A percentile compares a stretch with the other conserved stretches of the same genome.
Evolutionary conservation across 495 filamentous ascomycete genomes (phyloP).

Genomic region (Chlorociboria aeruginascens): DNA sequence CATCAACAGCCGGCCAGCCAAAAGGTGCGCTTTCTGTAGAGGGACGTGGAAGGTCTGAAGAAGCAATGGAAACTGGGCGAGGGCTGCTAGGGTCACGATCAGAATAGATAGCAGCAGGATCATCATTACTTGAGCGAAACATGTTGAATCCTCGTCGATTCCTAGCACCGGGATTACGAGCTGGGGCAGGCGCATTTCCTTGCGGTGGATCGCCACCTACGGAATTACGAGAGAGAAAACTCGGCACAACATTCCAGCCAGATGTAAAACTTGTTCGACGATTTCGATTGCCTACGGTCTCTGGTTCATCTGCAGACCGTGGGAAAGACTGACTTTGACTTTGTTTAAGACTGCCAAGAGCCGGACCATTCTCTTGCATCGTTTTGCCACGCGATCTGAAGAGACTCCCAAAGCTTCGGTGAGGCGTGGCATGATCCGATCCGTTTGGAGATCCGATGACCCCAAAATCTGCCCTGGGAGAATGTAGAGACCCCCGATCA

Average conservation of each 20-base stretch:
- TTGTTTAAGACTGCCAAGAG: conserved; percentile 60
- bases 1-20: conserved; percentile 43
- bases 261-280: conserved; percentile 39
- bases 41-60: conserved; percentile 67
- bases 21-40: conserved; percentile 67
- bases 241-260: conserved; percentile 40
- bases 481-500: conserved; percentile 21
- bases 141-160: conserved; percentile 38
- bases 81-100: conserved; percentile 57
- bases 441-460: conserved; percentile 14
- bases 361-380: conserved; percentile 52
- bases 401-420: conserved; percentile 42
- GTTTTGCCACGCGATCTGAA: conserved; percentile 57
- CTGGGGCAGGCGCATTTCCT: conserved; percentile 30
- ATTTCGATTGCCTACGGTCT: conserved; percentile 24
- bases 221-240: conserved; percentile 35
- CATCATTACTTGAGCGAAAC: conserved; percentile 48
- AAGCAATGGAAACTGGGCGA: conserved; percentile 66
- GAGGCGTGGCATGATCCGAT: conserved; percentile 1
- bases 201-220: conserved; percentile 12
- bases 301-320: conserved; percentile 34
- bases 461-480: conserved; percentile 22
- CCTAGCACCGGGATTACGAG: conserved; percentile 26
- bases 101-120: conserved; percentile 37
- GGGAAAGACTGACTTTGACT: conserved; percentile 79